Conservation (phyloP, 2,329 filamentous ascomycete species). For the Cryphonectria naterciae region DNA sequence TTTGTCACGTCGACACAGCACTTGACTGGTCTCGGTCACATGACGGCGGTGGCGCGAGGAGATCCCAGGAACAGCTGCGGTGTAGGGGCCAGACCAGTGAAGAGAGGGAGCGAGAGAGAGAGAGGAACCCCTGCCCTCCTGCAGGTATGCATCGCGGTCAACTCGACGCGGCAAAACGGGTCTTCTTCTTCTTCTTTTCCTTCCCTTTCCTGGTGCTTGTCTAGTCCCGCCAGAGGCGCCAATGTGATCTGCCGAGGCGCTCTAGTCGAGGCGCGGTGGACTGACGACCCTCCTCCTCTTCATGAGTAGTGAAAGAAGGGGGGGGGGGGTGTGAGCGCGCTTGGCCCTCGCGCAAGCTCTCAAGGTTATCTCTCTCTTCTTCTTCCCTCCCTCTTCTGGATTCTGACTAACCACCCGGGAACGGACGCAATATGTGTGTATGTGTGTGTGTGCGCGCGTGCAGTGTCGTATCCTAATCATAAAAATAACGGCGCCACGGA, state of each 20-base stretch:
- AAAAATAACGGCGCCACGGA: conserved; percentile 7
- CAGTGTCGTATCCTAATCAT: conserved; percentile 16
- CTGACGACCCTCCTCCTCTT: not conserved
- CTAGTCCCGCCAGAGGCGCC: conserved; percentile 4
- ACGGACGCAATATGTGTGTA: not conserved
- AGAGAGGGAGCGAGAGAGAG: not conserved
- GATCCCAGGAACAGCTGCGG: not conserved
- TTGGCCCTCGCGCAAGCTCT: not conserved
- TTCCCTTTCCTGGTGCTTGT: not conserved
- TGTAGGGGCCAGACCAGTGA: not conserved
- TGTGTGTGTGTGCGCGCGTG: not conserved
- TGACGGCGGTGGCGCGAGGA: not conserved
- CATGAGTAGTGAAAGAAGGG: not conserved
- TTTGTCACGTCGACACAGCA: not conserved
- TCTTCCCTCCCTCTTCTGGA: not conserved
- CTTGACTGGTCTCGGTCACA: conserved; percentile 8
- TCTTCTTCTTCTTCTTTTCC: not conserved
- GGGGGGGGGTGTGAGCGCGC: too few species aligned
- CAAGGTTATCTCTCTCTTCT: not conserved
- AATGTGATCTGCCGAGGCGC: not conserved
- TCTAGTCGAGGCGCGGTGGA: not conserved
- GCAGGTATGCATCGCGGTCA: not conserved
- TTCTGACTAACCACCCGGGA: conserved; percentile 12
- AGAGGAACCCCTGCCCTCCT: not conserved
- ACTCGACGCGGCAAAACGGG: conserved; percentile 1